These are phyloP conservation scores for Zarea fungicola DNA, from an alignment of 2,329 filamentous ascomycete genomes.

Conservation along the genomic window DNA sequence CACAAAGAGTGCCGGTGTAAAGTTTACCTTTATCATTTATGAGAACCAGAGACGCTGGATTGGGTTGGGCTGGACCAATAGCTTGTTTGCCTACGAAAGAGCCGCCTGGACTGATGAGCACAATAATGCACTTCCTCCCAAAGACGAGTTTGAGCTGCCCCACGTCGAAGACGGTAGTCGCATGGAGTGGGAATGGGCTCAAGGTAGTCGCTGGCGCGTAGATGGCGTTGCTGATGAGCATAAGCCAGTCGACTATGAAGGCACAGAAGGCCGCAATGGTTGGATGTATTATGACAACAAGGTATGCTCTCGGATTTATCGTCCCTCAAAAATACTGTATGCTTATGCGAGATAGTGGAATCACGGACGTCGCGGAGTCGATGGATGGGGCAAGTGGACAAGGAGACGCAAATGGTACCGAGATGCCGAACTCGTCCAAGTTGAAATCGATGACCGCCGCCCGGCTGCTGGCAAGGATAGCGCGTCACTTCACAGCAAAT, in stretches of 20 bases:
- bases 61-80: slow-evolving; percentile 90
- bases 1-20: slow-evolving; percentile 69
- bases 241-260: slow-evolving; percentile 44
- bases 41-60: slow-evolving; percentile 97
- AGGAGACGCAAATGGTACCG: slow-evolving; percentile 92
- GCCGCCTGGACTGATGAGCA: slow-evolving; percentile 95
- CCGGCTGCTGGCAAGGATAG: slow-evolving; percentile 34
- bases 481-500: slow-evolving; percentile 22
- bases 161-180: slow-evolving; percentile 55
- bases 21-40: slow-evolving; percentile 93
- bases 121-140: slow-evolving; percentile 70
- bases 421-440: slow-evolving; percentile 89
- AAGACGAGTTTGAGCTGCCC: slow-evolving; percentile 62
- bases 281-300: slow-evolving; percentile 99
- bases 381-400: slow-evolving; percentile 94
- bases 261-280: slow-evolving; percentile 61
- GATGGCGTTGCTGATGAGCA: slow-evolving; percentile 62
- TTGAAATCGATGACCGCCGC: slow-evolving; percentile 35
- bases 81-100: slow-evolving; percentile 84
- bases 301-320: too few species aligned
- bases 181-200: slow-evolving; percentile 69
- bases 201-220: slow-evolving; percentile 79
- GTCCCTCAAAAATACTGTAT: not conserved
- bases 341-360: slow-evolving; percentile 61
- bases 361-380: slow-evolving; percentile 73